phyloP scores from a whole-genome alignment of 352 stramenopile species.

The Globisporangium rhizosaccharum region DNA sequence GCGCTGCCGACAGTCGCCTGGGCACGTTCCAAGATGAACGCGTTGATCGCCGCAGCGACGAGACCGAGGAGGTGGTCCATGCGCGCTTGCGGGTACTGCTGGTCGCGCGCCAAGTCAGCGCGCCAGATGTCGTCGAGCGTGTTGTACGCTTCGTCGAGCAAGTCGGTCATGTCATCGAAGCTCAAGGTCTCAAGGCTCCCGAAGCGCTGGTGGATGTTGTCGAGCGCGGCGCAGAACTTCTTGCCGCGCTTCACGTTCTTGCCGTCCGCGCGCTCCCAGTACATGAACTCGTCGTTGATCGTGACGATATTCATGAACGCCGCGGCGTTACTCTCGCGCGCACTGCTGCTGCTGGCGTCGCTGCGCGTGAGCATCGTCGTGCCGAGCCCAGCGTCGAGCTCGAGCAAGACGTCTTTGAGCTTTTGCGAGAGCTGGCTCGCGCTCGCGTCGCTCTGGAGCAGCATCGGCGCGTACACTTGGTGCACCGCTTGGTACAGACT shows the following conservation, averaged over 20 bases:
- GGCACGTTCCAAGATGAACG: conserved; percentile 53
- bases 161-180: conserved; percentile 76
- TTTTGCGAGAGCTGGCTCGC: conserved; percentile 61
- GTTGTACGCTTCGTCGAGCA: conserved; percentile 84
- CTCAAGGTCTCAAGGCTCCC: conserved; percentile 47
- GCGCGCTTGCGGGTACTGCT: conserved; percentile 76
- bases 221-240: conserved; percentile 76
- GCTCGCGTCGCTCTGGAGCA: conserved; percentile 47
- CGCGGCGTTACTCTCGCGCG: conserved; percentile 16
- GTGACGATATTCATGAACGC: conserved; percentile 72
- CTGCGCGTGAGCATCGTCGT: conserved; percentile 24
- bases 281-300: conserved; percentile 84
- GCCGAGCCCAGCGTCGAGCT: conserved; percentile 65
- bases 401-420: conserved; percentile 71
- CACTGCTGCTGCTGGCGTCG: conserved; percentile 7
- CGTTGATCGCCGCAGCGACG: conserved; percentile 71
- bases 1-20: conserved; percentile 29
- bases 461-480: conserved; percentile 74
- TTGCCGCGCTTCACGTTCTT: conserved; percentile 56
- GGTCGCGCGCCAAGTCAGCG: conserved; percentile 48
- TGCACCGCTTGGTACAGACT: conserved; percentile 80
- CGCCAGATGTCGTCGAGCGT: conserved; percentile 88
- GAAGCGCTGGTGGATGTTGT: conserved; percentile 82
- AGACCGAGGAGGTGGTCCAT: conserved; percentile 89
- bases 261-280: conserved; percentile 69